These are phyloP conservation scores for Leccinum insigne DNA, from an alignment of 1,284 basidiomycete genomes.

Conservation along the genomic window DNA sequence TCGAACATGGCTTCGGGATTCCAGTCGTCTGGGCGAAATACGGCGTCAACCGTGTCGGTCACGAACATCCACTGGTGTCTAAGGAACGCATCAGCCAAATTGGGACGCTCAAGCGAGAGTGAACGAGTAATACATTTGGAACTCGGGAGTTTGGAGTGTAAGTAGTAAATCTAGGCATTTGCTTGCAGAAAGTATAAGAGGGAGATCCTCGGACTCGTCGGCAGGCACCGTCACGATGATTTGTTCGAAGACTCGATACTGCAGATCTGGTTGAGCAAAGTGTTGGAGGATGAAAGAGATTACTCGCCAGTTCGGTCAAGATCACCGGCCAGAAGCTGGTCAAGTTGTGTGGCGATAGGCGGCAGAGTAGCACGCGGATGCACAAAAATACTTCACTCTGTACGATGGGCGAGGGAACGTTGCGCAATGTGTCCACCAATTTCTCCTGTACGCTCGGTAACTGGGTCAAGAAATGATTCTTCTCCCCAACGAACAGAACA, in stretches of 20 bases:
- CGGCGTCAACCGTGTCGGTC: conserved; percentile 95
- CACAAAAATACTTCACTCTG: conserved; percentile 96
- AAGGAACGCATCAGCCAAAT: conserved; percentile 10
- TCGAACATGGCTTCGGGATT: conserved; percentile 89
- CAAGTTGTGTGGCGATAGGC: conserved; percentile 91
- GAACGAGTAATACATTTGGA: conserved; percentile 78
- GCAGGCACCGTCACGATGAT: conserved; percentile 58
- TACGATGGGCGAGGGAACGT: conserved; percentile 78
- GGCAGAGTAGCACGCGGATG: conserved; percentile 87
- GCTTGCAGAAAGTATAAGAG: conserved; percentile 83
- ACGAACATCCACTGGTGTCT: conserved; percentile 99
- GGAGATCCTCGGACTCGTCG: conserved; percentile 83
- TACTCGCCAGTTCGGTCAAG: conserved; percentile 83
- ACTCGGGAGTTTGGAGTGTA: conserved; percentile 94
- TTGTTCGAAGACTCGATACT: conserved; percentile 81
- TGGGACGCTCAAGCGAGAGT: not conserved
- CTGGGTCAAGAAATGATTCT: conserved; percentile 89
- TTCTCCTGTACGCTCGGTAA: conserved; percentile 96
- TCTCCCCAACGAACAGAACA: conserved; percentile 82
- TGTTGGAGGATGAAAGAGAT: not conserved
- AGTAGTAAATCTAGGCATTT: conserved; percentile 94
- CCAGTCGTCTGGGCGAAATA: conserved; percentile 86
- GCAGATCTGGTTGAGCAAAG: conserved; percentile 15
- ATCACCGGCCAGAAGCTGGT: conserved; percentile 98
- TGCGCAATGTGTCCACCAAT: conserved; percentile 90